These are phyloP conservation scores for Fistulifera solaris DNA, from an alignment of 108 stramenopile genomes.

Conservation along the genomic window DNA sequence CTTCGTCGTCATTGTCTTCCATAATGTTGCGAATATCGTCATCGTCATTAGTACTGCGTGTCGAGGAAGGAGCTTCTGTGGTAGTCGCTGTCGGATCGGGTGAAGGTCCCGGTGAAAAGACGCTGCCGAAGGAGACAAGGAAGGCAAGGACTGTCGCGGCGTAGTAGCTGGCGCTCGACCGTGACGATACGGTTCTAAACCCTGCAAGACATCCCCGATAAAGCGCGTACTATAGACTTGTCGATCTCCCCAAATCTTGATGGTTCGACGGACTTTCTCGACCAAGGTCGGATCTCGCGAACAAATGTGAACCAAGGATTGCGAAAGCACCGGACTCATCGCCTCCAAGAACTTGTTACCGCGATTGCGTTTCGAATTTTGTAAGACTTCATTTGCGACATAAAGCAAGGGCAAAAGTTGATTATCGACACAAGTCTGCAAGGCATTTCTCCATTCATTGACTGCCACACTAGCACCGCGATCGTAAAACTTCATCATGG, in stretches of 20 bases:
- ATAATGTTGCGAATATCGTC: conserved; percentile 21
- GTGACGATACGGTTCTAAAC: conserved; percentile 52
- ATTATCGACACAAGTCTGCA: conserved; percentile 36
- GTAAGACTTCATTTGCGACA: conserved; percentile 81
- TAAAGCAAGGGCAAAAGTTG: conserved; percentile 70
- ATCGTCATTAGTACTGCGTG: conserved; percentile 32
- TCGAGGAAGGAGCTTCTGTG: conserved; percentile 8
- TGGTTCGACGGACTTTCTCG: conserved; percentile 69
- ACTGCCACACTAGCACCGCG: conserved; percentile 50
- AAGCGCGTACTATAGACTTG: conserved; percentile 63
- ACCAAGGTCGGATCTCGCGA: conserved; percentile 25
- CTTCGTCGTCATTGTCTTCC: conserved; percentile 9
- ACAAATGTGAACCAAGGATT: conserved; percentile 51
- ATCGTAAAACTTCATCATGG: conserved; percentile 82
- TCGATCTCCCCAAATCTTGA: conserved; percentile 84
- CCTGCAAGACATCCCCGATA: conserved; percentile 61
- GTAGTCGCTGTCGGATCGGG: conserved; percentile 8
- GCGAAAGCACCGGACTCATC: conserved; percentile 61
- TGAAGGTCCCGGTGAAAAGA: not conserved
- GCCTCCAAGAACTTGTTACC: conserved; percentile 78
- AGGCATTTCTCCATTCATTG: conserved; percentile 68
- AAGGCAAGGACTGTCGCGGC: not conserved
- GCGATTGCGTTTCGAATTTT: conserved; percentile 78
- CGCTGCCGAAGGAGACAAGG: not conserved
- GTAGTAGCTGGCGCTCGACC: conserved; percentile 7